A percentile compares a stretch with the other conserved stretches of the same genome.
Evolutionary conservation across 1,139 yeast genomes (phyloP).

Genomic region (Arxiozyma telluris): DNA sequence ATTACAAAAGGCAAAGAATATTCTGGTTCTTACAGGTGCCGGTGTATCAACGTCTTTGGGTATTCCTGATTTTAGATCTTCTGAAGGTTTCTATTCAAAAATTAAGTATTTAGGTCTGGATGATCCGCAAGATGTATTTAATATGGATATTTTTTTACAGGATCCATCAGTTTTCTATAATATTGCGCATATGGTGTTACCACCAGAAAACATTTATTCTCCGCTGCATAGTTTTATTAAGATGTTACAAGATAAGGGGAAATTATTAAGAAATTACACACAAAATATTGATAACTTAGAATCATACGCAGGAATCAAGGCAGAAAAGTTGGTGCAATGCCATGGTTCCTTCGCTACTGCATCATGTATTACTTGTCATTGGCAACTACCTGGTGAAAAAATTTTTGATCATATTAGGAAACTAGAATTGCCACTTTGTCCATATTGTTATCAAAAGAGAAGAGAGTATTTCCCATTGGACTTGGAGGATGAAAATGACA

Average conservation of each 20-base stretch:
- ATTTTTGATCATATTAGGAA: constrained; percentile 55
- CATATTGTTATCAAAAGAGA: constrained; percentile 48
- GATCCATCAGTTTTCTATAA: constrained; percentile 82
- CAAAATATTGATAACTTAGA: constrained; percentile 93
- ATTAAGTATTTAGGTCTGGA: constrained; percentile 62
- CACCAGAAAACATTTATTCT: constrained; percentile 64
- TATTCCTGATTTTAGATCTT: constrained; percentile 90
- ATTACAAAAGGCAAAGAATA: constrained; percentile 47
- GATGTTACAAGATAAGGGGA: constrained; percentile 65
- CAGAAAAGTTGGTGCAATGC: constrained; percentile 76
- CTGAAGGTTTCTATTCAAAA: constrained; percentile 74
- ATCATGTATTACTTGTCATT: constrained; percentile 73
- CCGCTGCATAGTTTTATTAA: constrained; percentile 83
- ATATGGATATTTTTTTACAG: constrained; percentile 57
- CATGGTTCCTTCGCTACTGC: constrained; percentile 96
- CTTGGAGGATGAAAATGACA: constrained; percentile 8
- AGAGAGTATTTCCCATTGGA: constrained; percentile 26
- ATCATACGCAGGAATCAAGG: constrained; percentile 65
- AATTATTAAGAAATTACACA: constrained; percentile 78
- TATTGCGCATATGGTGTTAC: constrained; percentile 80
- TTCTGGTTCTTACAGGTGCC: constrained; percentile 86
- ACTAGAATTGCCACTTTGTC: constrained; percentile 63
- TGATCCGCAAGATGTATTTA: constrained; percentile 95
- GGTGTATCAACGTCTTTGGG: constrained; percentile 92
- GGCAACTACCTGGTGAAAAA: constrained; percentile 56